phyloP scores from a whole-genome alignment of 805 yeast genomes.

The Candida anglica region DNA sequence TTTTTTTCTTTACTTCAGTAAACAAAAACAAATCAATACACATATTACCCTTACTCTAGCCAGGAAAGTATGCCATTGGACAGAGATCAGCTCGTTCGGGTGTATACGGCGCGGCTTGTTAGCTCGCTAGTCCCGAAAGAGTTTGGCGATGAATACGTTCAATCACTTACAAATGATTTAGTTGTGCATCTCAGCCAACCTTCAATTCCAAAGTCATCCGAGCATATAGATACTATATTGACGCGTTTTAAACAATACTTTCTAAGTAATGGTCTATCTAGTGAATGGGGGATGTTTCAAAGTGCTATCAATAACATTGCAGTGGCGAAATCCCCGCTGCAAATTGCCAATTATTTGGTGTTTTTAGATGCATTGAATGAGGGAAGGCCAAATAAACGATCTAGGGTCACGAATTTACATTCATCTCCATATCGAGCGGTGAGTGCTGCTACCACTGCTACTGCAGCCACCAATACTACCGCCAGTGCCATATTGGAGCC shows the following conservation, averaged over 20 bases:
- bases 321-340: slow-evolving; percentile 22
- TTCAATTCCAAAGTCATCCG: slow-evolving; percentile 7
- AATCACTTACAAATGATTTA: slow-evolving; percentile 28
- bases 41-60: too few species aligned
- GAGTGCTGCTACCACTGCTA: too few species aligned
- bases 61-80: slow-evolving; percentile 24
- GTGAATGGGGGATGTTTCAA: slow-evolving; percentile 34
- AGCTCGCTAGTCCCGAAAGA: slow-evolving; percentile 33
- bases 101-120: slow-evolving; percentile 32
- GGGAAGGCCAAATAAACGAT: background rate
- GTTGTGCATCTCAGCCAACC: slow-evolving; percentile 7
- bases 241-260: slow-evolving; percentile 19
- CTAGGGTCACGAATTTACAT: too few species aligned
- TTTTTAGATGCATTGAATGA: slow-evolving; percentile 21
- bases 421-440: too few species aligned
- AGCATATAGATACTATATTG: slow-evolving; percentile 15
- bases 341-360: slow-evolving; percentile 31
- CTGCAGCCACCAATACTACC: too few species aligned
- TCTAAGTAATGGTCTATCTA: slow-evolving; percentile 18
- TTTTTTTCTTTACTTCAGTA: too few species aligned
- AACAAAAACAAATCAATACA: too few species aligned
- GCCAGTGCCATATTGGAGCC: background rate
- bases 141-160: slow-evolving; percentile 30
- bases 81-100: slow-evolving; percentile 26
- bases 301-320: slow-evolving; percentile 24